Evolutionary conservation across 306 rosid species (phyloP), one percentile per base, ranked within the genome.

Genomic region (Crotalaria pallida): DNA sequence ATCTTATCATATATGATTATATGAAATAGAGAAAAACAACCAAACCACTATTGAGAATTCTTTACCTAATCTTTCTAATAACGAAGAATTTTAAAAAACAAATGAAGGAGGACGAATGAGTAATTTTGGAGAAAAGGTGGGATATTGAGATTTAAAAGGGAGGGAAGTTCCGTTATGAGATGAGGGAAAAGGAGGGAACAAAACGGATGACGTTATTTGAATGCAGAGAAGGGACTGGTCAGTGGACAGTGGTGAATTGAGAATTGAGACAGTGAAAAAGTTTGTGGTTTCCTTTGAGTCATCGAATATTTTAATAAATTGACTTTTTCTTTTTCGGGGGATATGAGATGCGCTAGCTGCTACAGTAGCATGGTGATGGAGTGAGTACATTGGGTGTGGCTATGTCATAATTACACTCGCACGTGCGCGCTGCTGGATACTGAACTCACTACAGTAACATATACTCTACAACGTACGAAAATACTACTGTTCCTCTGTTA

Each of bases 201-300:
- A 82, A 87, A 90, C 96, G 96, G 98, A 88, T 81, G 70, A 36
- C 89, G 97, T 90, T 75, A 84, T 84, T 78, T 59, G 71, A 84
- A 52, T 61, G 83, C 72, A 26, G 66, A 1, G 73, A 43, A 41
- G 65, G 51, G 43, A 16, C n/a, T n/a, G n/a, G n/a, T n/a, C n/a
- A n/a, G n/a, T n/a, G n/a, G n/a, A n/a, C n/a, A n/a, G n/a, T n/a
- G n/a, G n/a, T n/a, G n/a, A n/a, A n/a, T 6, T 67, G 72, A 81
- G 67, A 75, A 67, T 59, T 65, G 78, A 41, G 72, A 58, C 4
- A 47, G 67, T 56, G 67, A 27, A 78, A 55, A 55, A 65, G 79
- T 75, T 43, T 12, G 67, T 6, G 61, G 36, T 40, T 41, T 53
- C 67, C 48, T 73, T 72, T 26, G 50, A 16, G 26, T 21, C 12